Base-by-base conservation (phyloP, 1,284 basidiomycete species). In the Microbotryum violaceum region DNA sequence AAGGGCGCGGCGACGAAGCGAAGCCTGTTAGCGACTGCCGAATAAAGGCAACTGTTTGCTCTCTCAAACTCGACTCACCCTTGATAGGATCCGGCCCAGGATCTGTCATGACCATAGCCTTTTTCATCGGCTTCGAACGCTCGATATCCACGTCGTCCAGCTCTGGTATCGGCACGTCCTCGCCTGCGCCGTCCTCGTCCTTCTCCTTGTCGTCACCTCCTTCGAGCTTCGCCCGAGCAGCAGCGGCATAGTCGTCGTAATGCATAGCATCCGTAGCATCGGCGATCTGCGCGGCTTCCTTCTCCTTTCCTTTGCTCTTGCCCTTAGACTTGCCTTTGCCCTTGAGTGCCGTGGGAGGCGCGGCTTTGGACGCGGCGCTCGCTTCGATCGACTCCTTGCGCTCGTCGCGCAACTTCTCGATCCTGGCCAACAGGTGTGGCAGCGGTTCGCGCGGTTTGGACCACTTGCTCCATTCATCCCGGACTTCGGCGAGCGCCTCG, bases 401-500 rank as follows among this genome's bases (percentile, higher is more conserved):
- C 59, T 62, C 64, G 54, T 49, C 64, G 58, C 55, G 75, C 60
- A 37, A 72, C 74, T 65, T 77, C 74, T 59, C 75, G 69, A 65
- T 76, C 75, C 64, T 87, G 81, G 29, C 88, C 82, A 59, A 82
- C 78, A 46, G 82, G 27, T 14, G n/a, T 27, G 60, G 37, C 25
- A 66, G 46, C 49, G 59, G 48, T n/a, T 65, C 65, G 20, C 66
- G 46, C 27, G 49, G 59, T 54, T 64, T 67, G 37, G 60, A 58
- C 61, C 69, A 73, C 57, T 65, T 68, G 29, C 49, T 54, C 72
- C 69, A 70, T 54, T 71, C 65, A 51, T 72, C 71, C 8, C 75
- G 62, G 3, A 75, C 71, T 45, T 73, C 71, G 33, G 75, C 86
- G 73, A 97, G 81, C 1, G 88, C 86, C 68, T 88, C 87, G 45